Base-by-base conservation (phyloP, 2,329 filamentous ascomycete species). In the Pseudogymnoascus sp. region DNA sequence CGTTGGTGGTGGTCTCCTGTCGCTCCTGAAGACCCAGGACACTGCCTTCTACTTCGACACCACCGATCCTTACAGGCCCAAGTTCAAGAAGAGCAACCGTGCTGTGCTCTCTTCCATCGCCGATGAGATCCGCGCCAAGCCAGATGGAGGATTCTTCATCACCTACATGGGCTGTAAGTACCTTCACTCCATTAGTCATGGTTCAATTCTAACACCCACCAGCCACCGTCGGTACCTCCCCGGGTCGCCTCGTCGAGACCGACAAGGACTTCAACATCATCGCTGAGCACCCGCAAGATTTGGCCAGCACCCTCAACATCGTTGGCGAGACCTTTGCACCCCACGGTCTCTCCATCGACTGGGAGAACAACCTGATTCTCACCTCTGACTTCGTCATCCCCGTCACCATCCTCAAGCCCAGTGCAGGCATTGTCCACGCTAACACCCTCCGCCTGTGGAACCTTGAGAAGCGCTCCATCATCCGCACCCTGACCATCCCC, bases 321-420 rank as follows among this genome's bases (percentile, higher is more conserved):
- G 76, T 86, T 0, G 80, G 75, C 3, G 74, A 84, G 70, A 82
- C 85, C 65, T 86, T 86, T 71, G 78, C 74, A n/a, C 82, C 83
- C 1, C 83, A 86, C 67, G 83, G 83, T 22, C 77, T 86, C 14
- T 75, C 71, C 53, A 75, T 86, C 43, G 81, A 86, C 72, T 86
- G 75, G 64, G 73, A 84, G 3, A 80, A 79, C 65, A 79, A 81
- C 58, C 70, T 83, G 63, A 83, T 84, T 61, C 71, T 85, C 0
- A 86, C 83, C 1, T 85, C 82, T 0, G 83, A 86, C 73, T 87
- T 84, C 65, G 80, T 86, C 18, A 81, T 84, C 11, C 83, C 83
- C 1, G 68, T 84, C n/a, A 78, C 77, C 57, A 82, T 86, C 68
- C 73, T 86, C 37, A 85, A 86, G 75, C 83, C 83, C 1, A 80